Evolutionary conservation across 2,329 filamentous ascomycete species (phyloP), one percentile per base, ranked within the genome.

Genomic region (Teratosphaeria gauchensis): DNA sequence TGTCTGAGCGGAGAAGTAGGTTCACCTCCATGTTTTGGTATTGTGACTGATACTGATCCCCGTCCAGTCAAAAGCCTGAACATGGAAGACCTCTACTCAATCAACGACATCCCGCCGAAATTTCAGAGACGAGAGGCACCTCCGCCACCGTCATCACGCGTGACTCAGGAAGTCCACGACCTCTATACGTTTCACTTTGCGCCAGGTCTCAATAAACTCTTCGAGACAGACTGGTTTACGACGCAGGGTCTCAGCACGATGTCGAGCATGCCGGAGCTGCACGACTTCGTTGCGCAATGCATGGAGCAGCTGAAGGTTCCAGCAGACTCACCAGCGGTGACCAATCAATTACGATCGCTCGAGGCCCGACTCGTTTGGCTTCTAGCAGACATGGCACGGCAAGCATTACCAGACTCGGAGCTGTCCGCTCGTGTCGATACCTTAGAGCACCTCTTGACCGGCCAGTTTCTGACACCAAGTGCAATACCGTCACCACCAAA

Each of bases 181-280:
- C 76, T 92, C 16, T 95, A 89, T 73, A 82, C 83, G 65, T 86
- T 87, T 64, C 85, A 90, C 63, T 95, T 94, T 71, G 87, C 86
- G 3, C 82, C 82, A 1, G 87, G 85, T 7, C 82, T 94, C 53
- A 86, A 89, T 72, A 82, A 82, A 55, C 86, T 94, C 62, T 82
- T 95, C 62, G 92, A 96, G 72, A 89, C 90, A 6, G 81, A 80
- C 31, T 97, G 92, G 92, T 96, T 90, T 75, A 83, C 77, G 30
- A 76, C 74, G 42, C 78, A 78, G 63, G 82, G 80, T 57, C 75
- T 81, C 57, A 71, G 71, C n/a, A 74, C 78, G 56, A 73, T 88
- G 1, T 73, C 84, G 59, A 74, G 73, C 38, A 80, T 88, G 68
- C 75, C 78, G 31, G 75, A 77, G 31, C 76, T 90, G n/a, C 78